These are phyloP conservation scores for Zygosaccharomyces gambellarensis DNA, from an alignment of 805 yeast genomes.

Conservation along the genomic window DNA sequence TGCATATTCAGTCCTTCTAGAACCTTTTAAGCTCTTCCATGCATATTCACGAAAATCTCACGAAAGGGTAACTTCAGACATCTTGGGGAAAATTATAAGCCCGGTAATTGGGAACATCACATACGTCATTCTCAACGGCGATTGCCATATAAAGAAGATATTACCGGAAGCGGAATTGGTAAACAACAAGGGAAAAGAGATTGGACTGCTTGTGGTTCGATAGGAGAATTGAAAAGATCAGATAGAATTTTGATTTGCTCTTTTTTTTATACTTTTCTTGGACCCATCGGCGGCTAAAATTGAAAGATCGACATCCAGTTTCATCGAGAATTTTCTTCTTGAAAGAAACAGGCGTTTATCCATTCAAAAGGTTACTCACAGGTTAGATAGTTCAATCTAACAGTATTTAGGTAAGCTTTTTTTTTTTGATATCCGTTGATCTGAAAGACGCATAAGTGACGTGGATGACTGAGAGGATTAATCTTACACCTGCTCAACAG, in stretches of 20 bases:
- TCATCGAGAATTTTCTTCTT: neutral
- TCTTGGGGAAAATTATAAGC: neutral
- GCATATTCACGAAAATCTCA: neutral
- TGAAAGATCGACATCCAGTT: neutral
- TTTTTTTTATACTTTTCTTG: conserved; percentile 1
- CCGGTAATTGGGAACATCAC: neutral
- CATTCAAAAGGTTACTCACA: neutral
- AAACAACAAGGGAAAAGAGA: neutral
- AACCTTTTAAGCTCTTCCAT: neutral
- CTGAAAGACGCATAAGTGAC: neutral
- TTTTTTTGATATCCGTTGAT: neutral
- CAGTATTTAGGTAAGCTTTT: neutral
- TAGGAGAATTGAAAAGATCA: neutral
- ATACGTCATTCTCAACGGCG: neutral
- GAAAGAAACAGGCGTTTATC: neutral
- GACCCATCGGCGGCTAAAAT: conserved; percentile 4
- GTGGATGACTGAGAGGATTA: conserved; percentile 14
- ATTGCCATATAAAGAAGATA: neutral
- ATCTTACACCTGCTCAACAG: conserved; percentile 26
- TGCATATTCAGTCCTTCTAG: neutral
- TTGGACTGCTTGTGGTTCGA: conserved; percentile 3
- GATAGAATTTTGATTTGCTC: neutral
- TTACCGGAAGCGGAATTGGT: neutral
- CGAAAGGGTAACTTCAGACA: neutral
- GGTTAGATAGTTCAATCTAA: neutral